Base-by-base conservation (phyloP, 345 rosid species). In the Acer campestre region DNA sequence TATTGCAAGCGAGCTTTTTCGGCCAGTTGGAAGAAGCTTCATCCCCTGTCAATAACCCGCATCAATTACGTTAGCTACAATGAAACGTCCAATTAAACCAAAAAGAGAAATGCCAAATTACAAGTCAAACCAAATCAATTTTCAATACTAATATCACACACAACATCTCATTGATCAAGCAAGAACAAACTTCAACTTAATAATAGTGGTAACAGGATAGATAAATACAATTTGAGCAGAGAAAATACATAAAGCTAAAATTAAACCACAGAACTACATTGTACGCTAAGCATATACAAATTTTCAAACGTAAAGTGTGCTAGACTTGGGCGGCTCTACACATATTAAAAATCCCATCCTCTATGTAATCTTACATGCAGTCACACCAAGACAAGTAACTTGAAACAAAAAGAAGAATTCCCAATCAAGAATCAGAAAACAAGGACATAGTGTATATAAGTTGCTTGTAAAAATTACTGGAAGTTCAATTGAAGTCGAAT, bases 21-120 rank as follows among this genome's bases (percentile, higher is more conserved):
- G 88, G 38, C 99, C 97, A 31, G 98, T 93, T 67, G 99, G 96
- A 63, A 95, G 79, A 82, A 95, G 92, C 84, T 86, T 93, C 99
- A 95, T 95, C 49, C 99, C 99, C 98, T 95, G 86, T 53, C 70
- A 82, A 84, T 10, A 63, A 82, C 20, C 64, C 20, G 8, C 20
- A 27, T 40, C 17, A 70, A 31, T 78, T 62, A 75, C 29, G 62
- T 23, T 14, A 83, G 62, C 27, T 18, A 18, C 49, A 64, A 61
- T 49, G 1, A 74, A 74, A 74, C 17, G 13, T 18, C 61, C 59
- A 46, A 64, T 20, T 9, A 6, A 75, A 68, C 40, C 16, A 25
- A 27, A 51, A 56, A 49, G 40, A 55, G 25, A 64, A n/a, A 73
- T 62, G 20, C 25, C 22, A 44, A 4, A 46, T 65, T 56, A 42